Percentiles rank a stretch among this genome's conserved stretches.
phyloP scores from a whole-genome alignment of 2,329 filamentous ascomycete species.

The Paracoccidioides lutzii region DNA sequence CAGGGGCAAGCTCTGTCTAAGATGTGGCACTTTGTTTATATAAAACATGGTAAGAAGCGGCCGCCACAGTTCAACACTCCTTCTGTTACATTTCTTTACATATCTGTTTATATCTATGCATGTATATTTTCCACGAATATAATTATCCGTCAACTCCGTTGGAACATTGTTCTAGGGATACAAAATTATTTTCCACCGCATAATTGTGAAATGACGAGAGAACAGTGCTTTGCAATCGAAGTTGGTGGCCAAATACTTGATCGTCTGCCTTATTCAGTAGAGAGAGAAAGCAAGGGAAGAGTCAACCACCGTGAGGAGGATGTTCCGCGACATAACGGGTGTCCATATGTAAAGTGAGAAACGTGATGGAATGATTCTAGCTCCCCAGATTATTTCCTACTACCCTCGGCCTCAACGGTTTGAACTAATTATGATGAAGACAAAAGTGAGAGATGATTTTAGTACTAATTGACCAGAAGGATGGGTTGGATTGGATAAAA shows the following conservation, averaged over 20 bases:
- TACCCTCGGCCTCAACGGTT: background rate
- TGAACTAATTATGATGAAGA: background rate
- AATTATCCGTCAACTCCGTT: slow-evolving; percentile 21
- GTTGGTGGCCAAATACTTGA: too few species aligned
- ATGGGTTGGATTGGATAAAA: background rate
- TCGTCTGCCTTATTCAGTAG: too few species aligned
- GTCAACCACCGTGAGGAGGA: too few species aligned
- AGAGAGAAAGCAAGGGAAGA: too few species aligned
- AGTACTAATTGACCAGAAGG: background rate
- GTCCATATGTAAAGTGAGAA: too few species aligned
- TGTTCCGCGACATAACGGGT: too few species aligned
- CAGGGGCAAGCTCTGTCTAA: too few species aligned
- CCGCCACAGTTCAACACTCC: background rate
- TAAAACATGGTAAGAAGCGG: too few species aligned
- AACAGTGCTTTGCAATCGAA: background rate
- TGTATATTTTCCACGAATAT: slow-evolving; percentile 11
- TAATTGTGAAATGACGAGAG: background rate
- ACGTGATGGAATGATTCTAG: too few species aligned
- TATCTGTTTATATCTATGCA: too few species aligned
- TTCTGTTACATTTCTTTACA: background rate
- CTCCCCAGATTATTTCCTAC: background rate
- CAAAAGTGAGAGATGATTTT: background rate
- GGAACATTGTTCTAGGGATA: slow-evolving; percentile 11
- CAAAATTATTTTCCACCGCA: background rate
- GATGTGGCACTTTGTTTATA: too few species aligned